Percentiles rank a stretch among this genome's conserved stretches.
These are phyloP conservation scores for Diaporthe ampelina DNA, from an alignment of 2,329 filamentous ascomycete genomes.

Conservation along the genomic window DNA sequence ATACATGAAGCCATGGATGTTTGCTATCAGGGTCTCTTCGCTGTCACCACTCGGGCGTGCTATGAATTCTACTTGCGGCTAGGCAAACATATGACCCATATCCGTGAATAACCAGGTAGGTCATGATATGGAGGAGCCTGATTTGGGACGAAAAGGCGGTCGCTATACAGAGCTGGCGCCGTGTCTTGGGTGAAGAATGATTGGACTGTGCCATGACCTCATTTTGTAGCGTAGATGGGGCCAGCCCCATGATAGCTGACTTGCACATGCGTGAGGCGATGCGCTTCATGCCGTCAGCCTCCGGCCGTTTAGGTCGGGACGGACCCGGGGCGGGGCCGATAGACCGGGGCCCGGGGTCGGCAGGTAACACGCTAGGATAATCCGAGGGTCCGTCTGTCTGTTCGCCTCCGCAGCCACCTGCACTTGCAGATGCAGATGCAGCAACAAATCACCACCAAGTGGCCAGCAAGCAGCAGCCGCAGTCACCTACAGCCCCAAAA, in stretches of 20 bases:
- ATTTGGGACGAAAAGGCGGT: constrained; percentile 34
- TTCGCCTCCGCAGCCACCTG: constrained; percentile 10
- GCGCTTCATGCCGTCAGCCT: neutral
- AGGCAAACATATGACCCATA: constrained; percentile 9
- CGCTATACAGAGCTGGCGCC: too few species aligned
- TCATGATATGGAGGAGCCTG: neutral
- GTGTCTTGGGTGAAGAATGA: too few species aligned
- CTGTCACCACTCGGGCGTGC: neutral
- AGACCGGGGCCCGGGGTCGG: constrained; percentile 15
- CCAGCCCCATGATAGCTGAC: too few species aligned
- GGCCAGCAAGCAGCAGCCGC: neutral
- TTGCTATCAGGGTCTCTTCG: constrained; percentile 23
- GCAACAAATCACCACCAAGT: neutral
- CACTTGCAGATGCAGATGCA: neutral
- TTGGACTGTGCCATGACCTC: neutral
- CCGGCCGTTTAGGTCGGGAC: neutral
- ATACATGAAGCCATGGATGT: constrained; percentile 17
- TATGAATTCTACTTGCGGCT: neutral
- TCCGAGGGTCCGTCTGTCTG: constrained; percentile 22
- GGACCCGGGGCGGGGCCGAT: constrained; percentile 1
- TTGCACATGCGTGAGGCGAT: neutral
- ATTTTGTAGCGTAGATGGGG: neutral
- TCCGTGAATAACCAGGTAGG: neutral
- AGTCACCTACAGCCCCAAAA: too few species aligned
- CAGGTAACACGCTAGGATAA: neutral